A percentile compares a stretch with the other conserved stretches of the same genome.
Conservation (phyloP, 2,329 filamentous ascomycete genomes). For the Chrysoporthe puriensis region DNA sequence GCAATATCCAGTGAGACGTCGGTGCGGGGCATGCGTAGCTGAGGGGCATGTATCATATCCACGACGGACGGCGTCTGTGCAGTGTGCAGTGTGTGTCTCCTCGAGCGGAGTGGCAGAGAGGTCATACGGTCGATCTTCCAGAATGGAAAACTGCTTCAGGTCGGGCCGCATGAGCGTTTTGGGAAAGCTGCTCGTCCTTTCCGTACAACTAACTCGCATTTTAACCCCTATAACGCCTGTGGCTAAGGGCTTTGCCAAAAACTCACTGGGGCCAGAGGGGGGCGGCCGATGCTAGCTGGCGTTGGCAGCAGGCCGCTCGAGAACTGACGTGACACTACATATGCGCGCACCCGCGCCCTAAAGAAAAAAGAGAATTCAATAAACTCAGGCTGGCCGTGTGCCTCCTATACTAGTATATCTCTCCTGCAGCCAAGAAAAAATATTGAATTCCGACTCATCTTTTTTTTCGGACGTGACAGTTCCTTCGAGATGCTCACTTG, state of each 20-base stretch:
- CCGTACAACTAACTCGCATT: not conserved
- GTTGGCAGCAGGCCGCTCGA: constrained; percentile 1
- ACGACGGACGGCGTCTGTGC: not conserved
- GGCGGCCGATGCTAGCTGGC: not conserved
- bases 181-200: not conserved
- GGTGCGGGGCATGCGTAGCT: constrained; percentile 19
- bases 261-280: not conserved
- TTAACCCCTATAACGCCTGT: constrained; percentile 1
- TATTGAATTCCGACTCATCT: not conserved
- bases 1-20: not conserved
- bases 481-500: not conserved
- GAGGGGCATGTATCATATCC: not conserved
- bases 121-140: too few relatives aligned
- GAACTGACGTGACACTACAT: constrained; percentile 1
- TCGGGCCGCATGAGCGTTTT: constrained; percentile 12
- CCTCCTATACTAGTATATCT: not conserved
- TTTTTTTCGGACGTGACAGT: not conserved
- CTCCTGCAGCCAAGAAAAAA: not conserved
- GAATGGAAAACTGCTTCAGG: not conserved
- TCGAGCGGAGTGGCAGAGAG: not conserved
- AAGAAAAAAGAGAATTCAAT: not conserved
- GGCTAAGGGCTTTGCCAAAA: not conserved
- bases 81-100: not conserved
- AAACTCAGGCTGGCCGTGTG: not conserved
- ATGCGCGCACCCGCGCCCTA: constrained; percentile 11